Conservation (phyloP, 2,329 filamentous ascomycete genomes). For the Fusarium lateritium region DNA sequence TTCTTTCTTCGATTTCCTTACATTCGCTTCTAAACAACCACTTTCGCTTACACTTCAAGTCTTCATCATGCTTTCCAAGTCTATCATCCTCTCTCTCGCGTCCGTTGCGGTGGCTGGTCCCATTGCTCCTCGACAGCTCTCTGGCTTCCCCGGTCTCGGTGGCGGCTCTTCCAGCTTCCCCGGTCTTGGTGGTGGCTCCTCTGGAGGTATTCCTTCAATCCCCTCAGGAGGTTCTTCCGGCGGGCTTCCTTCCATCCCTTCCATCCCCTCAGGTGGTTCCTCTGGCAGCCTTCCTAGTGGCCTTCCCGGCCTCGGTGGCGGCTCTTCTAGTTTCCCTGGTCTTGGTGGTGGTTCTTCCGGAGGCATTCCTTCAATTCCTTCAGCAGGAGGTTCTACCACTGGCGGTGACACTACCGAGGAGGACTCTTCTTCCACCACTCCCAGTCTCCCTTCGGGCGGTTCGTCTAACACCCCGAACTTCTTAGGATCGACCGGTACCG, state of each 20-base stretch:
- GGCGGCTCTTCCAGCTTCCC: conserved; percentile 5
- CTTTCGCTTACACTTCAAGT: conserved; percentile 18
- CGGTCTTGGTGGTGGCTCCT: neutral
- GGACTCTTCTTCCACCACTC: neutral
- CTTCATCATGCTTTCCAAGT: conserved; percentile 41
- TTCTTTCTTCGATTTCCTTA: conserved; percentile 15
- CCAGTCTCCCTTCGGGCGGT: conserved; percentile 4
- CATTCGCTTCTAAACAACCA: conserved; percentile 18
- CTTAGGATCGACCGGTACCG: conserved; percentile 10
- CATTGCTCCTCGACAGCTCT: conserved; percentile 31
- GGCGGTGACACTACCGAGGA: neutral
- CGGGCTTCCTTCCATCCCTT: neutral
- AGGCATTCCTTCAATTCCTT: neutral
- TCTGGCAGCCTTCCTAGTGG: neutral
- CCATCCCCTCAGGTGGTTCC: neutral
- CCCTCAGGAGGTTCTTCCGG: neutral
- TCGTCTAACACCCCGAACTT: conserved; percentile 1
- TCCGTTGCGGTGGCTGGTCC: conserved; percentile 45
- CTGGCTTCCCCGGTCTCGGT: conserved; percentile 14
- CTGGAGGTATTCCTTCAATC: neutral
- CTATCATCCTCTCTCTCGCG: conserved; percentile 43
- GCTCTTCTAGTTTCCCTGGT: neutral
- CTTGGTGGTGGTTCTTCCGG: neutral
- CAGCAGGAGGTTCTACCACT: neutral
- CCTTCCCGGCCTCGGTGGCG: neutral